A percentile compares a stretch with the other conserved stretches of the same genome.
phyloP scores from a whole-genome alignment of 1,284 basidiomycete genomes.

The Irpex sp. region DNA sequence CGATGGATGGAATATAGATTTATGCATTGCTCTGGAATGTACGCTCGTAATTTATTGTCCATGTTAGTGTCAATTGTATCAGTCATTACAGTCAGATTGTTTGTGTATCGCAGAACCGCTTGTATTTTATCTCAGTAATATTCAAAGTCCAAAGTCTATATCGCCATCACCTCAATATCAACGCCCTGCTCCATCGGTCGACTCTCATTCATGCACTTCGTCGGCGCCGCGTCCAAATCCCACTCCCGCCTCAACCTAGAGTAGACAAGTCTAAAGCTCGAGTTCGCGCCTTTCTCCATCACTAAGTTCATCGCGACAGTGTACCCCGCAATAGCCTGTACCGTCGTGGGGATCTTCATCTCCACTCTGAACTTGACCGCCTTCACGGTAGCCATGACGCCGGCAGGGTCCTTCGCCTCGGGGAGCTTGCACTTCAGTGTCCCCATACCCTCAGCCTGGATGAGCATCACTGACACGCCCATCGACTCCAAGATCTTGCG shows the following conservation, averaged over 20 bases:
- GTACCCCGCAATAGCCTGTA: constrained; percentile 44
- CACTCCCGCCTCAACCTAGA: constrained; percentile 68
- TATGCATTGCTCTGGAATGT: background rate
- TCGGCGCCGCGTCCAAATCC: constrained; percentile 48
- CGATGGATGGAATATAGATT: constrained; percentile 32
- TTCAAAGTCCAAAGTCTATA: background rate
- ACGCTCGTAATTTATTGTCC: background rate
- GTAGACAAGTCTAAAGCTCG: constrained; percentile 76
- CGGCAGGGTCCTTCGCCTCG: constrained; percentile 52
- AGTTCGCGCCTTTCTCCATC: constrained; percentile 83
- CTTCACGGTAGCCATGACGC: constrained; percentile 56
- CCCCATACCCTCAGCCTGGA: constrained; percentile 50
- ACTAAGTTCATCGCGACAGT: constrained; percentile 63
- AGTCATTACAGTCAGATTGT: background rate
- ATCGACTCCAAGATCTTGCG: constrained; percentile 69
- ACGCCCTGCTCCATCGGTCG: constrained; percentile 19
- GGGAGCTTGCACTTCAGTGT: constrained; percentile 65
- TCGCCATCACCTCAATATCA: constrained; percentile 10
- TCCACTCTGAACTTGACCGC: constrained; percentile 78
- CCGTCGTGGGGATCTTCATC: constrained; percentile 44
- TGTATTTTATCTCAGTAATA: background rate
- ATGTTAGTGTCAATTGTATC: background rate
- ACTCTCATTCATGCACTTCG: constrained; percentile 16
- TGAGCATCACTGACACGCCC: constrained; percentile 66
- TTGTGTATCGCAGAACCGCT: background rate